A percentile compares a stretch with the other conserved stretches of the same genome.
Conservation (phyloP, 441 rosid genomes). For the Syzygium malaccense region DNA sequence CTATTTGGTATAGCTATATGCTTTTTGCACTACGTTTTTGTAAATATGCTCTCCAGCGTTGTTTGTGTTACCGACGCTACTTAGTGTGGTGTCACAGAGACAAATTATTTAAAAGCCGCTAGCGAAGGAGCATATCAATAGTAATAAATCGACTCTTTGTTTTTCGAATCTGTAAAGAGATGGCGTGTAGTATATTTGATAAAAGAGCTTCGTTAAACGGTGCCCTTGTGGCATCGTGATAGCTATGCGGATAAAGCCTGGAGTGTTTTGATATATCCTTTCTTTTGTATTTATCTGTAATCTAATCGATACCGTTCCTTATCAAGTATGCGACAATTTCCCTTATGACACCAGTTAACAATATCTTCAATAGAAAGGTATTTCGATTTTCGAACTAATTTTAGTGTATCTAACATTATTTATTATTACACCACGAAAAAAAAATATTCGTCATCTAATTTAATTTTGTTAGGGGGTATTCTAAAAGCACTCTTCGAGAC, state of each 20-base stretch:
- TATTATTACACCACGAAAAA: neutral
- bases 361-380: neutral
- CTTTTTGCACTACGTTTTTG: neutral
- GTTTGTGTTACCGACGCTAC: no score
- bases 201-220: neutral
- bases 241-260: neutral
- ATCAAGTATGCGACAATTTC: neutral
- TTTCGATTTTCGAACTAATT: neutral
- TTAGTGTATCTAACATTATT: neutral
- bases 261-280: neutral
- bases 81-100: neutral
- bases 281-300: neutral
- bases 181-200: neutral
- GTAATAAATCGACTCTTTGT: neutral
- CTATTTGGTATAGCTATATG: neutral
- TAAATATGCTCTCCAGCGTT: neutral
- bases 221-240: neutral
- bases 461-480: neutral
- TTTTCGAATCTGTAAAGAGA: neutral
- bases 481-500: neutral
- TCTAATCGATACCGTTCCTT: neutral
- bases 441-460: neutral
- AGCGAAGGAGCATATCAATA: neutral
- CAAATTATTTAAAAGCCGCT: neutral
- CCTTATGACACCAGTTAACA: fast-evolving